These are phyloP conservation scores for Exophiala bonariae DNA, from an alignment of 2,329 filamentous ascomycete species.

Conservation along the genomic window DNA sequence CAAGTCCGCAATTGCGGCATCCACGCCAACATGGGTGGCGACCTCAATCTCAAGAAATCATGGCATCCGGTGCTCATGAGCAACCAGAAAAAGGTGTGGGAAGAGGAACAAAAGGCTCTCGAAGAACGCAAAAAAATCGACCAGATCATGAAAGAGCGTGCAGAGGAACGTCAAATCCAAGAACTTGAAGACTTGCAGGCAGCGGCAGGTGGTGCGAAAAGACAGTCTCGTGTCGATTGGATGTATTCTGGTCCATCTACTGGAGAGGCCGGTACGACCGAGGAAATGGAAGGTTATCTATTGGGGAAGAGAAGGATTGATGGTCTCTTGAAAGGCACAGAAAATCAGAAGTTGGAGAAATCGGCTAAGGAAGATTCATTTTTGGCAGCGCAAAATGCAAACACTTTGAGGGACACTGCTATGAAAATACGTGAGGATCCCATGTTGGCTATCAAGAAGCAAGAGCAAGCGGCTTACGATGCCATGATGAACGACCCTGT, in stretches of 20 bases:
- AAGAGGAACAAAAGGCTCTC: slow-evolving; percentile 87
- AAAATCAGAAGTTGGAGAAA: slow-evolving; percentile 80
- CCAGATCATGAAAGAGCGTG: slow-evolving; percentile 86
- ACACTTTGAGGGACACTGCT: slow-evolving; percentile 75
- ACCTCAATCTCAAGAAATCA: slow-evolving; percentile 74
- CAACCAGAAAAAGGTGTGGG: slow-evolving; percentile 89
- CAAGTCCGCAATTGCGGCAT: neutral
- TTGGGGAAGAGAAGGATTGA: slow-evolving; percentile 92
- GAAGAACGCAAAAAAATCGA: slow-evolving; percentile 94
- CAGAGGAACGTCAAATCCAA: slow-evolving; percentile 88
- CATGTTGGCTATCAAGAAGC: slow-evolving; percentile 86
- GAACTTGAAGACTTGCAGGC: slow-evolving; percentile 90
- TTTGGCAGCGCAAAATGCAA: slow-evolving; percentile 67
- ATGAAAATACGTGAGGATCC: slow-evolving; percentile 89
- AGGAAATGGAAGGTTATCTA: slow-evolving; percentile 92
- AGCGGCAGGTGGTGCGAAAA: slow-evolving; percentile 78
- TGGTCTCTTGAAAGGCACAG: slow-evolving; percentile 76
- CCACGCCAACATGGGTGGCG: slow-evolving; percentile 74
- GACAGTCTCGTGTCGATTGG: slow-evolving; percentile 87
- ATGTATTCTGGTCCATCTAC: slow-evolving; percentile 90
- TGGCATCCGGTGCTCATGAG: slow-evolving; percentile 90
- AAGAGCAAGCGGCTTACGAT: slow-evolving; percentile 80
- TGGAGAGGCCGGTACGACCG: slow-evolving; percentile 71
- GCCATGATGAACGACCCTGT: slow-evolving; percentile 47
- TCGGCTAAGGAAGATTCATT: slow-evolving; percentile 63